Evolutionary conservation across 129 eudicot genomes (phyloP), one percentile per base, ranked within the genome.

Genomic region (Tagetes erecta): DNA sequence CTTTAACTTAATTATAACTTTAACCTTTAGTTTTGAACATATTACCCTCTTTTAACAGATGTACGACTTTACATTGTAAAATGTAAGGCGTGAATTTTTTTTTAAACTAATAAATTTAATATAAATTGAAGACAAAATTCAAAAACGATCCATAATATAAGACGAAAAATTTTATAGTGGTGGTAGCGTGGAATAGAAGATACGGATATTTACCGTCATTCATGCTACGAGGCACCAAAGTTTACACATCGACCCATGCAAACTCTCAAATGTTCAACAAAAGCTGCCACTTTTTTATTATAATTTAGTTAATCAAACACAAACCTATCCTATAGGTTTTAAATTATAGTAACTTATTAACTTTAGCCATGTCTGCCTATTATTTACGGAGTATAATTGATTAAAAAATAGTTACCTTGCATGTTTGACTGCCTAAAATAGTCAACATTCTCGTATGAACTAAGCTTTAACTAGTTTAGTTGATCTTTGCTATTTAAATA

Each of bases 121-220:
- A 20, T 20, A 20, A 20, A 20, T 20, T 20, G 27, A 20, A 20
- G 27, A 20, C 27, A 20, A 20, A 20, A 20, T 20, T 20, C 27
- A 20, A 20, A 20, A 20, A 20, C 27, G 27, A 20, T 20, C 27
- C 27, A 20, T 20, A 20, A 20, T 20, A 20, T 20, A 20, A 20
- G 27, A 20, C 27, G 27, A 20, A 20, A 20, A 20, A 20, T 20
- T 20, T 20, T 20, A 20, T 20, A 20, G 47, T 20, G 37, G 33
- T 77, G 71, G 65, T 71, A 64, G 78, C 78, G 78, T 78, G 82
- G 78, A 71, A 78, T 64, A 30, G 82, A 78, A 64, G 82, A 78
- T 72, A 78, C 78, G 82, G 81, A 64, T 64, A 78, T 78, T 78
- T 78, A 56, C 82, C 78, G 82, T 40, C 78, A 78, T 71, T 49